A percentile compares a stretch with the other conserved stretches of the same genome.
These are phyloP conservation scores for Lathyrus aphaca DNA, from an alignment of 306 rosid genomes.

Conservation along the genomic window DNA sequence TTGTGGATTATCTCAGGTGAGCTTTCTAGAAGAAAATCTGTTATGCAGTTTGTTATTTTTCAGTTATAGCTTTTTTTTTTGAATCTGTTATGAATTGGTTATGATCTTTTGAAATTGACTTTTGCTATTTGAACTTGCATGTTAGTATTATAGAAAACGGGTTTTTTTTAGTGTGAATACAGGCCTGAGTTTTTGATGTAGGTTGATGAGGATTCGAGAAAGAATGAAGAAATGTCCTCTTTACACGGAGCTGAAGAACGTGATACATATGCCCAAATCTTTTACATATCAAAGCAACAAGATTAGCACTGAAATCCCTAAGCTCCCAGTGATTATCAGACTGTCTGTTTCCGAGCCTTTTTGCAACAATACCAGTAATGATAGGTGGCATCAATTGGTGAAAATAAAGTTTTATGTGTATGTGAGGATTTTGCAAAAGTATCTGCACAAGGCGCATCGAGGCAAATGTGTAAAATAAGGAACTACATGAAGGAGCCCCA, in stretches of 20 bases:
- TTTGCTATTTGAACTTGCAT: no score
- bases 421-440: slow-evolving; percentile 78
- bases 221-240: slow-evolving; percentile 78
- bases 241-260: slow-evolving; percentile 84
- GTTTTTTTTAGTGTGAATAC: no score
- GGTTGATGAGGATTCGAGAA: slow-evolving; percentile 95
- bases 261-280: slow-evolving; percentile 90
- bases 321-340: slow-evolving; percentile 96
- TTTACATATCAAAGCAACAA: slow-evolving; percentile 79
- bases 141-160: no score
- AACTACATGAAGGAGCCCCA: slow-evolving; percentile 87
- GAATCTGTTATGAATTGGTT: no score
- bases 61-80: no score
- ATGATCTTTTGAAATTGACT: no score
- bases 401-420: slow-evolving; percentile 84
- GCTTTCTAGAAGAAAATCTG: no score
- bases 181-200: no score
- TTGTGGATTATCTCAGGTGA: no score
- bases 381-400: slow-evolving; percentile 94
- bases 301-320: slow-evolving; percentile 76
- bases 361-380: slow-evolving; percentile 85
- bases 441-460: slow-evolving; percentile 79
- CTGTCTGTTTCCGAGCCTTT: slow-evolving; percentile 71
- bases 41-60: no score
- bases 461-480: slow-evolving; percentile 78